These are phyloP conservation scores for Arthrobotrys entomopaga DNA, from an alignment of 2,329 filamentous ascomycete species.

Conservation along the genomic window DNA sequence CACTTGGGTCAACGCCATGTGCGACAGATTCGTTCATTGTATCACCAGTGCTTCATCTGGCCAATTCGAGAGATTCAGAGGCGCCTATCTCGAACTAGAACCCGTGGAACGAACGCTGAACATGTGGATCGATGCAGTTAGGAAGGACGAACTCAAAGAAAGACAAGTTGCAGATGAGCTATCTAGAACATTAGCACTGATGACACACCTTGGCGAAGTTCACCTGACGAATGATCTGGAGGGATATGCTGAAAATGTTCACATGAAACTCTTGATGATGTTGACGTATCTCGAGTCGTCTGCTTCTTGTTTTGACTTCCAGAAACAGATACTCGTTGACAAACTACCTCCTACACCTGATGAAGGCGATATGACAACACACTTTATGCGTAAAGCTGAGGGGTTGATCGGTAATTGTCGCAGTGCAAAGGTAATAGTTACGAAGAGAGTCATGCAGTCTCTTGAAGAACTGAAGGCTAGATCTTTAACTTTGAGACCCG, in stretches of 20 bases:
- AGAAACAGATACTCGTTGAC: slow-evolving; percentile 74
- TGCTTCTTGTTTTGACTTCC: slow-evolving; percentile 73
- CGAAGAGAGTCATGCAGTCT: slow-evolving; percentile 76
- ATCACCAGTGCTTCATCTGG: slow-evolving; percentile 81
- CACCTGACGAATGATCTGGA: slow-evolving; percentile 77
- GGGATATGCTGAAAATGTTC: slow-evolving; percentile 79
- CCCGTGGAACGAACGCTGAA: slow-evolving; percentile 91
- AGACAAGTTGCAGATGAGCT: slow-evolving; percentile 83
- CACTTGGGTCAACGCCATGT: slow-evolving; percentile 83
- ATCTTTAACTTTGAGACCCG: slow-evolving; percentile 76
- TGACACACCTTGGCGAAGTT: slow-evolving; percentile 85
- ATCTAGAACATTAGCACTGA: slow-evolving; percentile 77
- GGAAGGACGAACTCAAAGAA: slow-evolving; percentile 85
- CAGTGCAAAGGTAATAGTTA: slow-evolving; percentile 82
- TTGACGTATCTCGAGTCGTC: slow-evolving; percentile 84
- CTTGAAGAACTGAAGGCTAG: slow-evolving; percentile 80
- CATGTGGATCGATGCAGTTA: slow-evolving; percentile 83
- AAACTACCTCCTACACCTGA: slow-evolving; percentile 70
- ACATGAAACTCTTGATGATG: slow-evolving; percentile 79
- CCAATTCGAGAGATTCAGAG: slow-evolving; percentile 80
- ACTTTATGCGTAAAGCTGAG: slow-evolving; percentile 77
- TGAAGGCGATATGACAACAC: slow-evolving; percentile 71
- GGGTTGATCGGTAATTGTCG: slow-evolving; percentile 77
- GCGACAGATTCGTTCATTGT: slow-evolving; percentile 81
- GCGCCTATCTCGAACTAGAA: slow-evolving; percentile 85